A percentile compares a stretch with the other conserved stretches of the same genome.
phyloP scores from a whole-genome alignment of 805 yeast species.

The Candida orba region DNA sequence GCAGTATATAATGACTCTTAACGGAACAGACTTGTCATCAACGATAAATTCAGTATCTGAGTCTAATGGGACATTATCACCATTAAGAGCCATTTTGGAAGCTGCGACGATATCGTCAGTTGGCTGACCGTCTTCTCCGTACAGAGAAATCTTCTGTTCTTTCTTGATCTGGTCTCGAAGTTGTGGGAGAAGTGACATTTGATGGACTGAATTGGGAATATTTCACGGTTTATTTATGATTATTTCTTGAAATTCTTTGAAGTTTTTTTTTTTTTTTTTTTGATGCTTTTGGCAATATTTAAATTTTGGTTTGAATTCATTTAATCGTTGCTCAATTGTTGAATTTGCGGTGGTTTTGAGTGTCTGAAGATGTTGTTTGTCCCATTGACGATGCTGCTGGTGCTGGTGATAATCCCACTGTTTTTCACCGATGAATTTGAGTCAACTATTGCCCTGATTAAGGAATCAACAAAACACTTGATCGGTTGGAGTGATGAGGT shows the following conservation, averaged over 20 bases:
- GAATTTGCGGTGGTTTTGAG: too few species aligned
- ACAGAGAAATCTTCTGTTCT: background rate
- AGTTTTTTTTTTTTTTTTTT: background rate
- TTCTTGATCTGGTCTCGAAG: background rate
- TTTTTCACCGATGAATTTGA: background rate
- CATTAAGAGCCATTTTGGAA: background rate
- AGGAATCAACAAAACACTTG: background rate
- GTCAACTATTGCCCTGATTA: background rate
- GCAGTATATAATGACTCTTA: constrained; percentile 64
- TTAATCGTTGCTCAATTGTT: too few species aligned
- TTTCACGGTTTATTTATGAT: too few species aligned
- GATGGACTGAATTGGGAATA: too few species aligned
- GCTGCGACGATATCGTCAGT: background rate
- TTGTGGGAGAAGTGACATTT: background rate
- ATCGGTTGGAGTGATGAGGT: background rate
- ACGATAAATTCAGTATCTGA: constrained; percentile 44
- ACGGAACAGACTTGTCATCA: constrained; percentile 40
- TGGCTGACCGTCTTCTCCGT: too few species aligned
- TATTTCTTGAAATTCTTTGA: background rate
- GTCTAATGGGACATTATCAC: background rate
- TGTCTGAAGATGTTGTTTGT: background rate
- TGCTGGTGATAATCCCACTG: background rate
- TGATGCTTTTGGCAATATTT: background rate
- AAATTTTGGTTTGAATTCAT: too few species aligned
- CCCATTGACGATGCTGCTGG: background rate